Evolutionary conservation across 805 yeast species (phyloP).

Genomic region (Jamesozyma piceae): DNA sequence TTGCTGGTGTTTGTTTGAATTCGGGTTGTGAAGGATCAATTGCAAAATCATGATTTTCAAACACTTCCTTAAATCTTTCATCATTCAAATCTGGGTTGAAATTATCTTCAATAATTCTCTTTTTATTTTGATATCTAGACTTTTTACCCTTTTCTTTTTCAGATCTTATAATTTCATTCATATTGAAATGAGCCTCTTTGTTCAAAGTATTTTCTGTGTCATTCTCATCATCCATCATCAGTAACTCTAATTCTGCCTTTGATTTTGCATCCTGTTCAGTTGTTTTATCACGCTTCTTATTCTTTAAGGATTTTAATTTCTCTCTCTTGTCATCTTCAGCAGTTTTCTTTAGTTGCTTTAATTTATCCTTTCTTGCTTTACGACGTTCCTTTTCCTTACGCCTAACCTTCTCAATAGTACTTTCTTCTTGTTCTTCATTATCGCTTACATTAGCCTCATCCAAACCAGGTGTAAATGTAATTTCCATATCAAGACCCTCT

Average conservation of each 20-base stretch:
- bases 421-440: conserved; percentile 45
- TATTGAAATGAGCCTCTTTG: conserved; percentile 56
- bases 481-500: conserved; percentile 82
- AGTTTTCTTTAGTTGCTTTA: conserved; percentile 49
- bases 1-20: conserved; percentile 76
- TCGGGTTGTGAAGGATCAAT: conserved; percentile 92
- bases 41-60: conserved; percentile 81
- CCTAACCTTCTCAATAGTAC: conserved; percentile 69
- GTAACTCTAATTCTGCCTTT: conserved; percentile 63
- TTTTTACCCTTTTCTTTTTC: conserved; percentile 55
- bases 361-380: conserved; percentile 67
- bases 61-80: conserved; percentile 75
- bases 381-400: conserved; percentile 91
- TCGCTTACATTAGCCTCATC: conserved; percentile 30
- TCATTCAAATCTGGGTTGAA: conserved; percentile 70
- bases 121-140: conserved; percentile 37
- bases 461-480: conserved; percentile 87
- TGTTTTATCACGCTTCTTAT: conserved; percentile 23
- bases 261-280: conserved; percentile 32
- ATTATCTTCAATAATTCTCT: conserved; percentile 43
- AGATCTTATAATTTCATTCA: conserved; percentile 67
- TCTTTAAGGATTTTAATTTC: conserved; percentile 28
- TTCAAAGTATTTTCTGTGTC: conserved; percentile 28
- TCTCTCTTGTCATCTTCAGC: conserved; percentile 45
- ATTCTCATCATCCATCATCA: conserved; percentile 51